These are phyloP conservation scores for Chloromonas sp. DNA, from an alignment of 163 green algal genomes.

Conservation along the genomic window DNA sequence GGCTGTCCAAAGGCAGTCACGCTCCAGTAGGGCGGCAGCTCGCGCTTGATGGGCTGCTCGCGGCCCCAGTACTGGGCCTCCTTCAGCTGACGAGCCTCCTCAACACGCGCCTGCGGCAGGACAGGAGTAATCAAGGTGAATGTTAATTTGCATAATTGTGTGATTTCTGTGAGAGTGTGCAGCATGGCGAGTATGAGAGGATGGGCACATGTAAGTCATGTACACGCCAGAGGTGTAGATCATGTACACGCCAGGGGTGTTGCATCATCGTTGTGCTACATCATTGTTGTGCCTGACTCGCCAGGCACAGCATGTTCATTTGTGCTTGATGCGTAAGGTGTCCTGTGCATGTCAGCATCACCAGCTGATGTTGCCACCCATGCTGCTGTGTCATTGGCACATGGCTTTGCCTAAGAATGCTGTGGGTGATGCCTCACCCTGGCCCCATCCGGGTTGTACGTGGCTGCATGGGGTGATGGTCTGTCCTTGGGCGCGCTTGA, in stretches of 20 bases:
- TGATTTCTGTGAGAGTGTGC: neutral
- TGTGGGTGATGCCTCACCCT: no score
- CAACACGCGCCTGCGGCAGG: slow-evolving; percentile 31
- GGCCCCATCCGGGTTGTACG: no score
- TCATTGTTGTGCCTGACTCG: no score
- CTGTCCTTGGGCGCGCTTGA: neutral
- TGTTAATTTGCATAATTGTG: neutral
- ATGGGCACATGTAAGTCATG: no score
- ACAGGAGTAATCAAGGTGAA: neutral
- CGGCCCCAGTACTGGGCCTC: slow-evolving; percentile 43
- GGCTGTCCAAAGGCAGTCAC: slow-evolving; percentile 41
- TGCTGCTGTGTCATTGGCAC: neutral
- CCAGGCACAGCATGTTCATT: neutral
- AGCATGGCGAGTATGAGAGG: no score
- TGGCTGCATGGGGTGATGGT: no score
- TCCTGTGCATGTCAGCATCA: no score
- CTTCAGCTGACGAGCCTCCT: slow-evolving; percentile 34
- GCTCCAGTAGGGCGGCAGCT: slow-evolving; percentile 54
- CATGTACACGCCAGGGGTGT: no score
- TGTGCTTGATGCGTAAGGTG: neutral
- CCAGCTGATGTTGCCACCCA: neutral
- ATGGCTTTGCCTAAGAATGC: neutral
- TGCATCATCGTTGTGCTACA: no score
- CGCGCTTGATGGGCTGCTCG: slow-evolving; percentile 21
- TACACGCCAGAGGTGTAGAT: no score